These are phyloP conservation scores for Diplodia intermedia DNA, from an alignment of 2,329 filamentous ascomycete species.

Conservation along the genomic window DNA sequence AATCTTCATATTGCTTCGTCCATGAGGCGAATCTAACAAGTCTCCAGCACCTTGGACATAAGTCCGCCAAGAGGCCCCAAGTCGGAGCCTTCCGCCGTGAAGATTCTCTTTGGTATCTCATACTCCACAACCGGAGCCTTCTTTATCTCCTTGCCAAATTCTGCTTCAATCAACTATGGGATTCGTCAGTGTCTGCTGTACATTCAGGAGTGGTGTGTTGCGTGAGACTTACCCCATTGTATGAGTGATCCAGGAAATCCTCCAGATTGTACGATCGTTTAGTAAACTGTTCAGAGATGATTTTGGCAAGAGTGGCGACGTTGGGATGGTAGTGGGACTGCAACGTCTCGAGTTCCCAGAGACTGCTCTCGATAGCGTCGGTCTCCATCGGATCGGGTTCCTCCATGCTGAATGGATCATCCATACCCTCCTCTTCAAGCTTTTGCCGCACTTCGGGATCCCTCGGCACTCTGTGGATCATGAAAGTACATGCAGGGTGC, in stretches of 20 bases:
- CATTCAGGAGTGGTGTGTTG: conserved; percentile 2
- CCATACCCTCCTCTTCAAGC: conserved; percentile 67
- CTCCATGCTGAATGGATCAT: conserved; percentile 78
- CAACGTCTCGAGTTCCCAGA: conserved; percentile 93
- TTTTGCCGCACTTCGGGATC: conserved; percentile 64
- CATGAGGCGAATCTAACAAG: conserved; percentile 35
- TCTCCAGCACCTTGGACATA: conserved; percentile 43
- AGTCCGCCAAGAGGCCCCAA: conserved; percentile 44
- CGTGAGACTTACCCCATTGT: conserved; percentile 70
- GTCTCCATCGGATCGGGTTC: conserved; percentile 87
- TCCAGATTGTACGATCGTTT: conserved; percentile 95
- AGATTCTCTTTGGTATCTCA: conserved; percentile 88
- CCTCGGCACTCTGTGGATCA: conserved; percentile 81
- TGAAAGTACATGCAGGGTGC: conserved; percentile 91
- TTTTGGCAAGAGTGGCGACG: conserved; percentile 90
- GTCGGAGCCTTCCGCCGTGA: conserved; percentile 54
- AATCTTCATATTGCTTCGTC: neutral
- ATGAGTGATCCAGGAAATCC: conserved; percentile 95
- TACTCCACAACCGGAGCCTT: conserved; percentile 90
- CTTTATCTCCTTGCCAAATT: conserved; percentile 82
- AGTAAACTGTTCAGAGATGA: conserved; percentile 95
- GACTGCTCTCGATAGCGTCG: conserved; percentile 83
- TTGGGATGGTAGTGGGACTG: conserved; percentile 97
- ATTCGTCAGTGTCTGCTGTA: neutral
- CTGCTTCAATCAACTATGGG: conserved; percentile 78